Percentiles rank a stretch among this genome's conserved stretches.
Evolutionary conservation across 1,284 basidiomycete genomes (phyloP).

Genomic region (Irpex sp.): DNA sequence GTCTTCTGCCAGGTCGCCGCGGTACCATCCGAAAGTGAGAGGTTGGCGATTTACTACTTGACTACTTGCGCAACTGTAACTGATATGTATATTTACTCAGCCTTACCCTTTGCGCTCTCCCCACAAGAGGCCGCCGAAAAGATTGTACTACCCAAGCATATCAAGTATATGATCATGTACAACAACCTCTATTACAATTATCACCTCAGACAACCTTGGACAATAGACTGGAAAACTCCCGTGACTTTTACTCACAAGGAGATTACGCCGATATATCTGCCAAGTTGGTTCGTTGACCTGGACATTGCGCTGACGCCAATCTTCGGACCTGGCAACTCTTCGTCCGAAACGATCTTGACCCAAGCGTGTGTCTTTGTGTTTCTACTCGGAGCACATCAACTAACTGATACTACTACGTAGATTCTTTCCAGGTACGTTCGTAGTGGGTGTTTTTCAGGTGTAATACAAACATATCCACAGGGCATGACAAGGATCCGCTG

Average conservation of each 20-base stretch:
- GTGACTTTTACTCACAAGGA: not conserved
- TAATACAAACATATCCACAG: not conserved
- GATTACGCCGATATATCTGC: conserved; percentile 47
- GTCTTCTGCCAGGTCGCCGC: not conserved
- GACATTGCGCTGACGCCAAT: not conserved
- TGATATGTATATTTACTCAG: conserved; percentile 18
- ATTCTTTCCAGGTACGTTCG: not conserved
- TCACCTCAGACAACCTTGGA: conserved; percentile 11
- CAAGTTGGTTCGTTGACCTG: conserved; percentile 57
- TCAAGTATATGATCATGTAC: conserved; percentile 14
- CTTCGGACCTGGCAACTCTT: not conserved
- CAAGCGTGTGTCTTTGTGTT: not conserved
- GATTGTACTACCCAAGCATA: not conserved
- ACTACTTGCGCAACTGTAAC: not conserved
- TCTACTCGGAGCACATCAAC: no score
- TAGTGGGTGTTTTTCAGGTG: not conserved
- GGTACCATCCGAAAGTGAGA: conserved; percentile 35
- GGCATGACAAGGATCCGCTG: not conserved
- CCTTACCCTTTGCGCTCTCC: conserved; percentile 35
- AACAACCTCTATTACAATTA: conserved; percentile 18
- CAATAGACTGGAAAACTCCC: not conserved
- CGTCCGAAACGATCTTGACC: not conserved
- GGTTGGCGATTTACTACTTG: conserved; percentile 24
- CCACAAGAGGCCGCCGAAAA: conserved; percentile 30
- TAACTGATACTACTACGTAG: not conserved